Evolutionary conservation across 1,139 yeast genomes (phyloP).

Genomic region (Yamadazyma trypodendri): DNA sequence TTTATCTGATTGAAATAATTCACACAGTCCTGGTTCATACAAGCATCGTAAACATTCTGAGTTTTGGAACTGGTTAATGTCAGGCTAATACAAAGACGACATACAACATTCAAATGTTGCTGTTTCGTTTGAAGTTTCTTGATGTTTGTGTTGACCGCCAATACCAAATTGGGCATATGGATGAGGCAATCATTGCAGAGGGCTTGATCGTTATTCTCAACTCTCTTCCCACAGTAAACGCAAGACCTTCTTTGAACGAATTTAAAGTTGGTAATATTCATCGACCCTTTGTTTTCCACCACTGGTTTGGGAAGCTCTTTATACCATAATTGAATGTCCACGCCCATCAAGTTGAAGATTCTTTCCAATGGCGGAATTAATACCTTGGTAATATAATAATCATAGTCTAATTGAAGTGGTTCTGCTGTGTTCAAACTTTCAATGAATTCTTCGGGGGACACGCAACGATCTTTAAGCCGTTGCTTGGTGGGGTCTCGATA

Average conservation of each 20-base stretch:
- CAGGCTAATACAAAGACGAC: slow-evolving; percentile 26
- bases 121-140: slow-evolving; percentile 16
- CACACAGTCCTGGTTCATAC: slow-evolving; percentile 34
- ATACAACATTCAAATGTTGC: slow-evolving; percentile 18
- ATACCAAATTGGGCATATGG: slow-evolving; percentile 20
- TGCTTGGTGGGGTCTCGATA: slow-evolving; percentile 63
- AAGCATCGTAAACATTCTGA: slow-evolving; percentile 16
- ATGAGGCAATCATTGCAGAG: slow-evolving; percentile 24
- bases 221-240: slow-evolving; percentile 23
- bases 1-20: slow-evolving; percentile 23
- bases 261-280: slow-evolving; percentile 14
- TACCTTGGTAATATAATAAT: slow-evolving; percentile 80
- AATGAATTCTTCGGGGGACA: slow-evolving; percentile 73
- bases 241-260: slow-evolving; percentile 23
- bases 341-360: slow-evolving; percentile 79
- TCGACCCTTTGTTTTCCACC: slow-evolving; percentile 3
- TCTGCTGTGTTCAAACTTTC: slow-evolving; percentile 30
- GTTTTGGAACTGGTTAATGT: slow-evolving; percentile 15
- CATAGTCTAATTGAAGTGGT: slow-evolving; percentile 62
- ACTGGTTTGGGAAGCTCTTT: slow-evolving; percentile 54
- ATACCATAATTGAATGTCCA: slow-evolving; percentile 76
- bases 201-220: slow-evolving; percentile 7
- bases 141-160: slow-evolving; percentile 19
- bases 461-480: slow-evolving; percentile 73
- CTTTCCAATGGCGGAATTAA: slow-evolving; percentile 88